Conservation (phyloP, 768 basidiomycete species). For the Russula ochroleuca region DNA sequence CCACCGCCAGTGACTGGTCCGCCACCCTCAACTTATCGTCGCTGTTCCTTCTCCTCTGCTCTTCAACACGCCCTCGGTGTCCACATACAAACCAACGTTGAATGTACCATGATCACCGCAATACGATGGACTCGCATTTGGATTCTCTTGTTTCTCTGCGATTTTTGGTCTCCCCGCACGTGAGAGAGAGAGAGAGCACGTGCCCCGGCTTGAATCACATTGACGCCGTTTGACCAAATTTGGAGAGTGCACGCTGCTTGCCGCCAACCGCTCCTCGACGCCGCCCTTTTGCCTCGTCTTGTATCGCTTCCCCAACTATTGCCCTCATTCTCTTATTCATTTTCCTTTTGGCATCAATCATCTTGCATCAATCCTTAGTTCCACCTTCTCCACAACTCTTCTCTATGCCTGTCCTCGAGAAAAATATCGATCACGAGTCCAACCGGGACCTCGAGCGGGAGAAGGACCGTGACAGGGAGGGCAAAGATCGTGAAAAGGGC, state of each 20-base stretch:
- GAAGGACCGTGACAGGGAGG: conserved; percentile 27
- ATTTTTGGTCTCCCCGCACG: conserved; percentile 4
- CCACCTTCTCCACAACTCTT: background rate
- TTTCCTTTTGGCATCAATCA: conserved; percentile 1
- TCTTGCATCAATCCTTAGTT: background rate
- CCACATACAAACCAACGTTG: background rate
- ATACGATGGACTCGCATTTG: background rate
- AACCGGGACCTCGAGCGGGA: conserved; percentile 27
- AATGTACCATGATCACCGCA: background rate
- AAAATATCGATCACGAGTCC: conserved; percentile 26
- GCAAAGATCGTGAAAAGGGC: conserved; percentile 27
- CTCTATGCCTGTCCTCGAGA: conserved; percentile 28
- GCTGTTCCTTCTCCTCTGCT: background rate
- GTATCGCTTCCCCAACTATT: conserved; percentile 12
- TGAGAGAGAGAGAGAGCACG: conserved; percentile 1
- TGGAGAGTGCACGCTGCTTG: conserved; percentile 19
- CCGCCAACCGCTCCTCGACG: conserved; percentile 22
- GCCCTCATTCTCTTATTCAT: conserved; percentile 10
- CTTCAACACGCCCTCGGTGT: background rate
- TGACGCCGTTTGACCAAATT: conserved; percentile 15
- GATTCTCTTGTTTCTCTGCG: background rate
- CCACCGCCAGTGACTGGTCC: background rate
- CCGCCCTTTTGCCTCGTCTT: conserved; percentile 6
- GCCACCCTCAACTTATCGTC: background rate
- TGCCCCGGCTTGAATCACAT: background rate